Base-by-base conservation (phyloP, 805 yeast genomes). In the Jamesozyma jinghongensis region DNA sequence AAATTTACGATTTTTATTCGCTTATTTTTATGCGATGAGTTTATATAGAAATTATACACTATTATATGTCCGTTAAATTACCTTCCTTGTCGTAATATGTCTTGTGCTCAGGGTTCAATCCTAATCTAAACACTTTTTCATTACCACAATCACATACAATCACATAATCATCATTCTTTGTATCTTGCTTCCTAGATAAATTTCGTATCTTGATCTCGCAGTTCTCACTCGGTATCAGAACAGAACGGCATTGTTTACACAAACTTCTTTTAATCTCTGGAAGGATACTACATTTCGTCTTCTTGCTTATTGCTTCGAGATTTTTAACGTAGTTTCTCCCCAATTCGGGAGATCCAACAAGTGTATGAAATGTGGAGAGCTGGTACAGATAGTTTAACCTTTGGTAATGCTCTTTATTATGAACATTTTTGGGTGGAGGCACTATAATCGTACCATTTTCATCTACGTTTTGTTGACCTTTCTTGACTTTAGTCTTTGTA, bases 191-290 rank as follows among this genome's bases (percentile, higher is more conserved):
- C 12, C 22, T 4, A 18, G 36, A 19, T 8, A 30, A 4, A 11
- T 71, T 13, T 38, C 38, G n/a, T 5, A 51, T 79, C 76, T 27
- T 60, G 37, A 71, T 52, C 16, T 70, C 27, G 14, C 45, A 45
- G 4, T 45, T 68, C 14, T 65, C 38, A 0, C 79, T 81, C 0
- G 81, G 76, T 1, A 75, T 51, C 45, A 73, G 62, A 8, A 72
- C 44, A 7, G 76, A 57, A 34, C 71, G 61, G 58, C 95, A 86
- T 29, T 62, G 63, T 50, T 84, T 85, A 60, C 95, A 86, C 13
- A 79, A 54, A 0, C 72, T 67, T 48, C 94, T 67, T 58, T 86
- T 86, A 10, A 85, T 47, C 28, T 62, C 60, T 0, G 88, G 87
- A 31, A 81, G 71, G 22, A 81, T 55, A 45, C 80, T 73, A 17